These are phyloP conservation scores for Perkinsus chesapeaki DNA, from an alignment of 169 alveolate genomes.

Conservation along the genomic window DNA sequence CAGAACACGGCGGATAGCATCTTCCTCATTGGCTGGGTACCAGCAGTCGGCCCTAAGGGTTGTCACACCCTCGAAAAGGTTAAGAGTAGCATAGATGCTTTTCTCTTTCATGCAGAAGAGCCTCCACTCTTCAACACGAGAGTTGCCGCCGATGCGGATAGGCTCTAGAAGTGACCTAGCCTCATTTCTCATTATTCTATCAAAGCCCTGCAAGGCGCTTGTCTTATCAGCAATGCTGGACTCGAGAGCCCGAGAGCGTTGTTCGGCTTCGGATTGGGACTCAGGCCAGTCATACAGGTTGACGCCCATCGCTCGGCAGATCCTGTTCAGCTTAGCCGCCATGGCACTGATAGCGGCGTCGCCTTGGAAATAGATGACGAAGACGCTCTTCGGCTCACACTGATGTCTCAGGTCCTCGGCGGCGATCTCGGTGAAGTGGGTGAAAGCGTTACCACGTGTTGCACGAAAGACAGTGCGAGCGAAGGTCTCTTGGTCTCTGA, in stretches of 20 bases:
- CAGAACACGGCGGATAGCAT: slow-evolving; percentile 58
- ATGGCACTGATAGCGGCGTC: slow-evolving; percentile 70
- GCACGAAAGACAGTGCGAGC: slow-evolving; percentile 90
- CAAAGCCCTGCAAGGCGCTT: slow-evolving; percentile 66
- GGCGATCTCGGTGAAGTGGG: slow-evolving; percentile 74
- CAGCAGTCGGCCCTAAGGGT: slow-evolving; percentile 89
- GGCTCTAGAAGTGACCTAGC: slow-evolving; percentile 60
- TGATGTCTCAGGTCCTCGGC: slow-evolving; percentile 26
- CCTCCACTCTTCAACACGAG: slow-evolving; percentile 79
- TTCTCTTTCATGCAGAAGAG: slow-evolving; percentile 86
- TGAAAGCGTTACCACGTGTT: slow-evolving; percentile 91
- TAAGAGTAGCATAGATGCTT: slow-evolving; percentile 75
- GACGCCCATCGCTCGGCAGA: slow-evolving; percentile 84
- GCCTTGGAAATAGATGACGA: slow-evolving; percentile 82
- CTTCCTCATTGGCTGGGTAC: slow-evolving; percentile 86
- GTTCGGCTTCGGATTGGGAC: slow-evolving; percentile 41
- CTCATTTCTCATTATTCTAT: slow-evolving; percentile 61
- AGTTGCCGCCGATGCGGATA: slow-evolving; percentile 65
- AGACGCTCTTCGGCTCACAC: slow-evolving; percentile 56
- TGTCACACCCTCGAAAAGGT: slow-evolving; percentile 77
- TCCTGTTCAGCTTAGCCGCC: slow-evolving; percentile 71
- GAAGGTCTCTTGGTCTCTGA: slow-evolving; percentile 59
- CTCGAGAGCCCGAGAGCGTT: slow-evolving; percentile 48
- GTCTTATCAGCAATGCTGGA: slow-evolving; percentile 62
- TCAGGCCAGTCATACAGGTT: slow-evolving; percentile 71